Evolutionary conservation across 2,329 filamentous ascomycete species (phyloP), one percentile per base, ranked within the genome.

Genomic region (Fusarium tanahbumbuense): DNA sequence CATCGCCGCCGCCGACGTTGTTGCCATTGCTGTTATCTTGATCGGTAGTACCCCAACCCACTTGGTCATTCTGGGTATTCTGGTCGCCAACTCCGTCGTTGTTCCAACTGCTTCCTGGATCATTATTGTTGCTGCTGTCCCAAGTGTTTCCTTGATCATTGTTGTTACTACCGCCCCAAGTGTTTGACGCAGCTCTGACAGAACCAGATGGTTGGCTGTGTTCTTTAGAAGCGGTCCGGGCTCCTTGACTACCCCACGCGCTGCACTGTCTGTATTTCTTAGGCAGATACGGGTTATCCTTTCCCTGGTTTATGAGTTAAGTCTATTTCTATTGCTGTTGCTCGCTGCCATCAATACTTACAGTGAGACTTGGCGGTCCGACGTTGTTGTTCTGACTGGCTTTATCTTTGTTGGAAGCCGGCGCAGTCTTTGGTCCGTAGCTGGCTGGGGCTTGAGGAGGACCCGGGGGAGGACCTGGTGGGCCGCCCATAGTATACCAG

Each of bases 371-470:
- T 44, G 57, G 34, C 4, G 78, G 78, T 1, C 69, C 74, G 34
- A 80, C 74, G 44, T 81, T 80, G 68, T 79, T 77, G 68, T 79
- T 77, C 12, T 56, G 56, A 11, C 75, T 75, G 12, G 59, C 64
- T 25, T 71, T 66, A 30, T 73, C 60, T 57, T 75, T 74, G 47
- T 57, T 73, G 1, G 65, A 66, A 28, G 73, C 44, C 5, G 58
- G 62, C 18, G 50, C 44, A 12, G 41, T 48, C 47, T 48, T 68
- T 68, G 10, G 49, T 18, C 27, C 13, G 23, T 53, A 53, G 8
- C 60, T 28, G 8, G 12, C 44, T 49, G 11, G 58, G 18, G 46
- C 60, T 20, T 67, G 64, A 1, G 44, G 32, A 27, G 65, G 56
- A 16, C 70, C 73, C n/a, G 67, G 64, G 2, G 46, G 45, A 27